Evolutionary conservation across 345 rosid genomes (phyloP).

Genomic region (Hevea brasiliensis): DNA sequence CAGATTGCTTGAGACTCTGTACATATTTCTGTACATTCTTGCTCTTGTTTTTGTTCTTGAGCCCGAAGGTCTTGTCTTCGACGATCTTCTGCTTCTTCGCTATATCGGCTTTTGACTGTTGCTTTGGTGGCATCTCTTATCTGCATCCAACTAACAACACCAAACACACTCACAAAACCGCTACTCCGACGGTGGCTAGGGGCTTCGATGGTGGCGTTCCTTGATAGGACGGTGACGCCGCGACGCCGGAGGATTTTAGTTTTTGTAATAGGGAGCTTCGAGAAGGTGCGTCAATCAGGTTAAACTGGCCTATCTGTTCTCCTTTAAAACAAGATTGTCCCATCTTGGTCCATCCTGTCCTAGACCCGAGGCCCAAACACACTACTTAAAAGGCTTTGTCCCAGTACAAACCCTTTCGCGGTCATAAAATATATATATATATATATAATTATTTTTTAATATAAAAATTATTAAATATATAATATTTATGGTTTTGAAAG

Average conservation of each 20-base stretch:
- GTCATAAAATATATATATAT: too few relatives aligned
- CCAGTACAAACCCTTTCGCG: too few relatives aligned
- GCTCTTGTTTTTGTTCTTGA: slow-evolving; percentile 93
- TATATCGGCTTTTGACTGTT: slow-evolving; percentile 74
- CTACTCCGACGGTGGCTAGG: background rate
- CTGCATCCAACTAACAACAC: slow-evolving; percentile 34
- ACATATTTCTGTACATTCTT: slow-evolving; percentile 94
- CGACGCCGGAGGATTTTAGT: too few relatives aligned
- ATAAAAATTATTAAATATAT: too few relatives aligned
- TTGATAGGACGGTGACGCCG: background rate
- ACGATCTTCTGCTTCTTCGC: slow-evolving; percentile 92
- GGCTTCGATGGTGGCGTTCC: background rate
- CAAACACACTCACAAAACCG: background rate
- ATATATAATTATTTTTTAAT: too few relatives aligned
- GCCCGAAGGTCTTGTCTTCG: slow-evolving; percentile 92
- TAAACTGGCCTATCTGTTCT: too few relatives aligned
- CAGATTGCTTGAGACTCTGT: slow-evolving; percentile 75
- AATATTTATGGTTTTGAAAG: too few relatives aligned
- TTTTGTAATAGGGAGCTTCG: too few relatives aligned
- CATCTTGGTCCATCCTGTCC: background rate
- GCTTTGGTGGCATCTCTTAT: slow-evolving; percentile 86
- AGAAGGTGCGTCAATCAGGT: too few relatives aligned
- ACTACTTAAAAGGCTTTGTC: too few relatives aligned
- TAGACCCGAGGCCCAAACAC: background rate
- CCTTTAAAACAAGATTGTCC: background rate